phyloP scores from a whole-genome alignment of 2,329 filamentous ascomycete species.

The Alternaria gansuensis region DNA sequence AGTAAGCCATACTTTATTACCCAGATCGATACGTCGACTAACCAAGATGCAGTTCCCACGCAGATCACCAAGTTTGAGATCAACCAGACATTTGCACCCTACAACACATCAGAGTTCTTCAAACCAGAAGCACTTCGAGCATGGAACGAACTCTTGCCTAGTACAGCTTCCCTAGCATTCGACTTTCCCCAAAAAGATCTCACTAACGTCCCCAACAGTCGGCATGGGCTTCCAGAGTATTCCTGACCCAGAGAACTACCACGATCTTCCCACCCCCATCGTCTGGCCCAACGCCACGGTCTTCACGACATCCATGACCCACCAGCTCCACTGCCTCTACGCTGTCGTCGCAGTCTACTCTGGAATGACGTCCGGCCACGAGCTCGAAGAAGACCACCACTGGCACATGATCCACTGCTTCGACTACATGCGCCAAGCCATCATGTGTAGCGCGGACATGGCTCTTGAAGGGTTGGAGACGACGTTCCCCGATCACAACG shows the following conservation, averaged over 20 bases:
- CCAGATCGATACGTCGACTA: slow-evolving; percentile 1
- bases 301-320: slow-evolving; percentile 49
- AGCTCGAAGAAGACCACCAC: slow-evolving; percentile 47
- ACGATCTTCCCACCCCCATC: slow-evolving; percentile 48
- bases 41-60: slow-evolving; percentile 37
- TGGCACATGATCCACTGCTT: slow-evolving; percentile 53
- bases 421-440: slow-evolving; percentile 50
- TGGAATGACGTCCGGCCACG: slow-evolving; percentile 36
- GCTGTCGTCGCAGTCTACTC: slow-evolving; percentile 47
- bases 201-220: slow-evolving; percentile 21
- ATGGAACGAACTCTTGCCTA: slow-evolving; percentile 47
- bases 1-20: slow-evolving; percentile 25
- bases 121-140: slow-evolving; percentile 42
- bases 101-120: slow-evolving; percentile 51
- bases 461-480: slow-evolving; percentile 46
- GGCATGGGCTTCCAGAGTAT: slow-evolving; percentile 50
- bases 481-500: slow-evolving; percentile 50
- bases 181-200: too few relatives aligned
- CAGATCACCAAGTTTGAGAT: slow-evolving; percentile 47
- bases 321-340: slow-evolving; percentile 49
- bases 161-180: slow-evolving; percentile 13
- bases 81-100: slow-evolving; percentile 49
- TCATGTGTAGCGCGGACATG: slow-evolving; percentile 47
- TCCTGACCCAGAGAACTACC: slow-evolving; percentile 38
- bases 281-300: slow-evolving; percentile 47